A percentile compares a stretch with the other conserved stretches of the same genome.
Evolutionary conservation across 352 stramenopile species (phyloP).

Genomic region (Globisporangium megalacanthum): DNA sequence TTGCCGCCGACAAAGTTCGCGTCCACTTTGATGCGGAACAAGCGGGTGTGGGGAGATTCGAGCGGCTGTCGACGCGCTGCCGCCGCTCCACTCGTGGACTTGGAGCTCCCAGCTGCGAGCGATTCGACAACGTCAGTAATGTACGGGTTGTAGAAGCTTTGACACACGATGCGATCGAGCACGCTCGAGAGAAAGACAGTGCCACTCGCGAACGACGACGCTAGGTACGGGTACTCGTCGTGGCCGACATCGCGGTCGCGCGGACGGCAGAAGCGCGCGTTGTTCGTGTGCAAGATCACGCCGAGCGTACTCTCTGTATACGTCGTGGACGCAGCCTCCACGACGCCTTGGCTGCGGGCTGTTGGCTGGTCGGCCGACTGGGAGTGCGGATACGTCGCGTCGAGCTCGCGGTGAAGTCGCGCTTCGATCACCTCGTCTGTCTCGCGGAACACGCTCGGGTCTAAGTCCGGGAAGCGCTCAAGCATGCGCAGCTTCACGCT

Average conservation of each 20-base stretch:
- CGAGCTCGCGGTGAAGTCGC: conserved; percentile 27
- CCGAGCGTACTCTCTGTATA: conserved; percentile 28
- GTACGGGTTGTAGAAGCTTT: conserved; percentile 81
- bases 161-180: conserved; percentile 61
- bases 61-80: neutral
- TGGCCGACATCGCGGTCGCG: conserved; percentile 36
- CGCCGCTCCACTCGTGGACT: neutral
- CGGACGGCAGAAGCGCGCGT: conserved; percentile 47
- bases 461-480: conserved; percentile 43
- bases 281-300: conserved; percentile 38
- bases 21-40: conserved; percentile 38
- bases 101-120: conserved; percentile 31
- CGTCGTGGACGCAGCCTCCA: neutral
- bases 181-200: conserved; percentile 49
- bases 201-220: conserved; percentile 47
- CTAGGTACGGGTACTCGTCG: conserved; percentile 44
- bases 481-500: conserved; percentile 49
- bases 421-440: conserved; percentile 26
- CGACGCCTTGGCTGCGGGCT: neutral
- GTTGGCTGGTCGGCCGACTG: neutral
- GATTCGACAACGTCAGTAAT: conserved; percentile 56
- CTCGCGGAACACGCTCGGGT: conserved; percentile 40
- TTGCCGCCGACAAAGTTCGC: conserved; percentile 25
- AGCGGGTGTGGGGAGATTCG: conserved; percentile 4
- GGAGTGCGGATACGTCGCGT: conserved; percentile 11